A percentile compares a stretch with the other conserved stretches of the same genome.
Evolutionary conservation across 2,329 filamentous ascomycete genomes (phyloP).

Genomic region (Ilyonectria robusta): DNA sequence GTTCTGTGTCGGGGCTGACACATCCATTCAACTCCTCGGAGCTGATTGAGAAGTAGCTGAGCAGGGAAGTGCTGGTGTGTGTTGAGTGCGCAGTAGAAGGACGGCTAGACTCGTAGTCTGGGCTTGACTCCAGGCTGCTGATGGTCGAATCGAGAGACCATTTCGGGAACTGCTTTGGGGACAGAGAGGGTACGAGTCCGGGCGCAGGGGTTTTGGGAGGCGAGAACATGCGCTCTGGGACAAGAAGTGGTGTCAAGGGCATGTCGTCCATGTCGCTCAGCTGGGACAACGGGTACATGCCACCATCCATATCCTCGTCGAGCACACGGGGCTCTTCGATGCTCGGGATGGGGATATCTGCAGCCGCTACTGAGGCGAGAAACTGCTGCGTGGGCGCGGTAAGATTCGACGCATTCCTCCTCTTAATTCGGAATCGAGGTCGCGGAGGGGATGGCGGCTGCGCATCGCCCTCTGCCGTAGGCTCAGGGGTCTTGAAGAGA

Average conservation of each 20-base stretch:
- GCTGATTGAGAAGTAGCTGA: conserved; percentile 68
- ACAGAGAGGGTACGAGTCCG: conserved; percentile 59
- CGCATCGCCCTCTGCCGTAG: conserved; percentile 53
- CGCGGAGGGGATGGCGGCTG: conserved; percentile 65
- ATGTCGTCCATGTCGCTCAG: conserved; percentile 53
- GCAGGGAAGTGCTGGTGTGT: conserved; percentile 70
- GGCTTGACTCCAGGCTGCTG: conserved; percentile 71
- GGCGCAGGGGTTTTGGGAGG: conserved; percentile 73
- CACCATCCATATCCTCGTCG: conserved; percentile 61
- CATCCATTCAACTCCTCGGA: conserved; percentile 70
- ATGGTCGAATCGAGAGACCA: conserved; percentile 71
- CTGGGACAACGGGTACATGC: conserved; percentile 52
- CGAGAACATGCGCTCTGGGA: conserved; percentile 61
- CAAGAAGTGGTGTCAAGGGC: conserved; percentile 48
- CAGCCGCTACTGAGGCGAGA: conserved; percentile 76
- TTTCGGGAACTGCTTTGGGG: conserved; percentile 67
- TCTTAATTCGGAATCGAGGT: conserved; percentile 69
- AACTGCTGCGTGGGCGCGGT: conserved; percentile 75
- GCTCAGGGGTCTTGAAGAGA: conserved; percentile 68
- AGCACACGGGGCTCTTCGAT: conserved; percentile 69
- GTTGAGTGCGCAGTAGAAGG: conserved; percentile 73
- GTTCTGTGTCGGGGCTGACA: conserved; percentile 63
- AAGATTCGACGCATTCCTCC: conserved; percentile 67
- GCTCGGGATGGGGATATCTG: conserved; percentile 75
- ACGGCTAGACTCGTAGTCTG: conserved; percentile 71